Conservation (phyloP, 1,284 basidiomycete genomes). For the Volvariella volvacea region DNA sequence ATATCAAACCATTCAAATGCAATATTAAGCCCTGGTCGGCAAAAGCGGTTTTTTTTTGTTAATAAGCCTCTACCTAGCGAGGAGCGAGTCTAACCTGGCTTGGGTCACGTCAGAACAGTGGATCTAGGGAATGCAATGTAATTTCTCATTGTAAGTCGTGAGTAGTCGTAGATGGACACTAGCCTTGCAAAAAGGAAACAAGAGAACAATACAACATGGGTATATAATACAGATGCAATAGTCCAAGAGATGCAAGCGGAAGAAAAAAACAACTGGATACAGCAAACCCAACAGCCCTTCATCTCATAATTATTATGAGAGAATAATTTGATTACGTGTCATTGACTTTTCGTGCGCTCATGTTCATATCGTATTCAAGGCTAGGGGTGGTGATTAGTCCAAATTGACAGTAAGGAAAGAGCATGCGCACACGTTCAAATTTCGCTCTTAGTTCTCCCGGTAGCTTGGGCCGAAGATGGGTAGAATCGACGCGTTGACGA, state of each 20-base stretch:
- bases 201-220: constrained; percentile 1
- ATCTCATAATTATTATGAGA: no score
- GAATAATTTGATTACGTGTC: no score
- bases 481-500: constrained; percentile 16
- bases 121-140: no score
- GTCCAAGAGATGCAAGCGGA: neutral
- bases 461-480: no score
- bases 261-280: neutral
- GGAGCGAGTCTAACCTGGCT: no score
- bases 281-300: no score
- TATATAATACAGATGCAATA: neutral
- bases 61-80: neutral
- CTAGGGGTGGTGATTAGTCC: constrained; percentile 2
- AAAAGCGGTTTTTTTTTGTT: constrained; percentile 6
- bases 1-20: constrained; percentile 32
- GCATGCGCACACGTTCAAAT: constrained; percentile 58
- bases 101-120: no score
- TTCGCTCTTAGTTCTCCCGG: constrained; percentile 37
- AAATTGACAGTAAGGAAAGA: constrained; percentile 50
- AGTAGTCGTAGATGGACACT: no score
- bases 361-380: no score
- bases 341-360: no score
- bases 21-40: constrained; percentile 29
- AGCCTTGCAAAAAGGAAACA: no score
- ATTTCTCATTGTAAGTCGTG: no score